Evolutionary conservation across 768 basidiomycete genomes (phyloP).

Genomic region (Russula ochroleuca): DNA sequence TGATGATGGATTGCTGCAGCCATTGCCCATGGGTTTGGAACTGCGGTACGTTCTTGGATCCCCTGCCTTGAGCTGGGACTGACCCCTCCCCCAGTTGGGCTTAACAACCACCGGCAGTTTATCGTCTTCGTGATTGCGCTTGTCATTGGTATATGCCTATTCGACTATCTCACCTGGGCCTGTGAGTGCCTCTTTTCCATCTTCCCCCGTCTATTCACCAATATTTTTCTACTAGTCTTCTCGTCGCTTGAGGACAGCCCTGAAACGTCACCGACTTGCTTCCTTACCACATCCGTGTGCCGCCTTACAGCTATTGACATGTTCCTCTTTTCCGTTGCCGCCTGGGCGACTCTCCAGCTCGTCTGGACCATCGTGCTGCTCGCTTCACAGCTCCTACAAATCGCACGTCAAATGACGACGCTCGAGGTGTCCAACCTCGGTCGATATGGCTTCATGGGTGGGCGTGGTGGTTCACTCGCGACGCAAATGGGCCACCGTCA

Average conservation of each 20-base stretch:
- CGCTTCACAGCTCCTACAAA: constrained; percentile 85
- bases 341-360: constrained; percentile 92
- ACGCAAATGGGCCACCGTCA: constrained; percentile 82
- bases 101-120: constrained; percentile 94
- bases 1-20: constrained; percentile 38
- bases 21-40: constrained; percentile 99
- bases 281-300: constrained; percentile 68
- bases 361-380: constrained; percentile 90
- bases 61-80: neutral
- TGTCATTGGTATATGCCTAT: constrained; percentile 71
- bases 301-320: constrained; percentile 64
- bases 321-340: constrained; percentile 76
- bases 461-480: constrained; percentile 64
- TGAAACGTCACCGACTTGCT: constrained; percentile 54
- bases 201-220: constrained; percentile 7
- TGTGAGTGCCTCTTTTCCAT: constrained; percentile 53
- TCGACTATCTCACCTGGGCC: constrained; percentile 78
- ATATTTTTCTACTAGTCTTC: constrained; percentile 46
- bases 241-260: constrained; percentile 40
- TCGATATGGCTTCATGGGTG: constrained; percentile 95
- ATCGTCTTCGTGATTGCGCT: constrained; percentile 86
- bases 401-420: constrained; percentile 91
- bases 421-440: constrained; percentile 94
- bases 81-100: constrained; percentile 56
- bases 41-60: constrained; percentile 57